phyloP scores from a whole-genome alignment of 345 rosid species.

The Corchorus capsularis region DNA sequence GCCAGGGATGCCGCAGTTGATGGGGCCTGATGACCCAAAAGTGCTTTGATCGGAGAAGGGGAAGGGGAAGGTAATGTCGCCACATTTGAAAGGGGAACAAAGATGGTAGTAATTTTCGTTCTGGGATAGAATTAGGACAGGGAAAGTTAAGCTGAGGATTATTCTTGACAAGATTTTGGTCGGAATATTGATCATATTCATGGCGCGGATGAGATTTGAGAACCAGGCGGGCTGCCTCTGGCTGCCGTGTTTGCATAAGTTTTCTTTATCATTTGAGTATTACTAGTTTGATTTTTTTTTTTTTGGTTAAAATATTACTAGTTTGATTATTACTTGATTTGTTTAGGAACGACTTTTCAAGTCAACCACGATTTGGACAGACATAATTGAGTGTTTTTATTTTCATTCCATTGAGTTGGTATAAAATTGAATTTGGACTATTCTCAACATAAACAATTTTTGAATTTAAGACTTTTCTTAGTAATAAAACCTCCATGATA shows the following conservation, averaged over 20 bases:
- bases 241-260: neutral
- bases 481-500: too few relatives aligned
- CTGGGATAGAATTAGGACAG: slow-evolving; percentile 12
- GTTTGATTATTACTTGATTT: too few relatives aligned
- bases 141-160: neutral
- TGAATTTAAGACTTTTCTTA: too few relatives aligned
- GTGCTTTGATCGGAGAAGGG: slow-evolving; percentile 33
- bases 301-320: too few relatives aligned
- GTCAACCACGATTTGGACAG: too few relatives aligned
- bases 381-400: too few relatives aligned
- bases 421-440: too few relatives aligned
- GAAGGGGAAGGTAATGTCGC: slow-evolving; percentile 37
- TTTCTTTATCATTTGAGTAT: neutral
- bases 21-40: slow-evolving; percentile 10
- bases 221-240: neutral
- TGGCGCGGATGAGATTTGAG: slow-evolving; percentile 1
- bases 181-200: neutral
- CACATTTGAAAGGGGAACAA: slow-evolving; percentile 37
- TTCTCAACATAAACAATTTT: too few relatives aligned
- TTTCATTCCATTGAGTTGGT: too few relatives aligned
- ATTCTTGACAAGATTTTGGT: neutral
- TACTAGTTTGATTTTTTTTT: too few relatives aligned
- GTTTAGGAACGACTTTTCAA: too few relatives aligned
- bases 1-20: slow-evolving; percentile 37
- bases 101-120: slow-evolving; percentile 12